Percentiles rank a stretch among this genome's conserved stretches.
phyloP scores from a whole-genome alignment of 805 yeast species.

The Candida germanica region DNA sequence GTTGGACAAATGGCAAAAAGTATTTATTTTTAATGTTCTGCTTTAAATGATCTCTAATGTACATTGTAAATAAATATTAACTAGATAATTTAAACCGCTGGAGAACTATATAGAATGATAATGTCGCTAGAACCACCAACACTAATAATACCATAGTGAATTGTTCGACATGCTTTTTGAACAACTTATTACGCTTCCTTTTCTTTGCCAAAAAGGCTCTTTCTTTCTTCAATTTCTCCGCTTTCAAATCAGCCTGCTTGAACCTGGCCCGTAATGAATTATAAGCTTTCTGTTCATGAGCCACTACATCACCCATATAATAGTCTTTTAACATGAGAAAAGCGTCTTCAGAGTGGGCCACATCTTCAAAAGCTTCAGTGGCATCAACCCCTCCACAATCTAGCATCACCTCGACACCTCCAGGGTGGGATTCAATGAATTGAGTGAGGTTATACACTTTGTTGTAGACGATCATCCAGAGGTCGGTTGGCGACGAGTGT shows the following conservation, averaged over 20 bases:
- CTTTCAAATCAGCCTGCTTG: constrained; percentile 11
- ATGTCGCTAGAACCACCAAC: constrained; percentile 9
- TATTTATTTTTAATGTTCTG: too few species aligned
- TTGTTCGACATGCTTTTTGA: constrained; percentile 7
- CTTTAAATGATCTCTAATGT: too few species aligned
- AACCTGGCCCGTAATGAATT: constrained; percentile 10
- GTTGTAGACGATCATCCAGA: constrained; percentile 83
- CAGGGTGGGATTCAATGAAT: constrained; percentile 79
- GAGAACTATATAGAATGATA: constrained; percentile 9
- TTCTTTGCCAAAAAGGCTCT: constrained; percentile 8
- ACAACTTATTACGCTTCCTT: constrained; percentile 5
- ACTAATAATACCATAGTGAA: constrained; percentile 11
- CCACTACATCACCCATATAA: constrained; percentile 25
- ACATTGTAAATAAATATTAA: too few species aligned
- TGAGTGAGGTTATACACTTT: constrained; percentile 73
- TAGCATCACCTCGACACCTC: constrained; percentile 66
- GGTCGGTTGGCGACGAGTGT: constrained; percentile 72
- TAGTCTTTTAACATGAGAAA: constrained; percentile 28
- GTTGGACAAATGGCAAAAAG: too few species aligned
- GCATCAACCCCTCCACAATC: constrained; percentile 81
- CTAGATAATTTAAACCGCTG: constrained; percentile 11
- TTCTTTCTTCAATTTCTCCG: constrained; percentile 4
- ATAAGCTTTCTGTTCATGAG: constrained; percentile 16
- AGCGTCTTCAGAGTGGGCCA: constrained; percentile 36
- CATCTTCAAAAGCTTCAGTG: constrained; percentile 60